Base-by-base conservation (phyloP, 2,329 filamentous ascomycete species). In the Gremmenia infestans region DNA sequence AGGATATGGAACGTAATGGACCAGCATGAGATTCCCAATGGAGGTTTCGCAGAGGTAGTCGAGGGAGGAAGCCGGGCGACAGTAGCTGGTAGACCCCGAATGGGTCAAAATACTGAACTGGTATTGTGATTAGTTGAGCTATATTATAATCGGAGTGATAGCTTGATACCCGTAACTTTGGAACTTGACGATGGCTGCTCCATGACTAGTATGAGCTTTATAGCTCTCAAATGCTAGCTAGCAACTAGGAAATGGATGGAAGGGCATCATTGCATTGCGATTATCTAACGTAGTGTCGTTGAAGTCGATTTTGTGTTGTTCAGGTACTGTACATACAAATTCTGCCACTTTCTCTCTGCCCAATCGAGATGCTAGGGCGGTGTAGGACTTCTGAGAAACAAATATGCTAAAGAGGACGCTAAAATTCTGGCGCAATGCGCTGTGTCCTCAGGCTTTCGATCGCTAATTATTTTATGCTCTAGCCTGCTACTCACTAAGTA, bases 1-100 rank as follows among this genome's bases (percentile, higher is more conserved):
- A 92, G 68, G 91, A 88, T 71, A 99, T 99, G 14, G 94, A 97
- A 63, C 94, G 88, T 37, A 97, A 76, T 2, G 94, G 94, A 0
- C 94, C 88, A 28, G 88, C 87, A 59, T 95, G 90, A 14, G 94
- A 96, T 72, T 97, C 95, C 94, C 94, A 99, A 69, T 97, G 91
- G 47, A 99, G 83, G 68, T 97, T 95, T 61, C 86, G 88, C 39
- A 99, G 79, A 36, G 94, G 94, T 0, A 97, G 80, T 53, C 89
- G 87, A 43, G 88, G 79, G 42, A 88, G 79, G 56, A 99, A 78
- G 56, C 92, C 85, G 2, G 89, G 84, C 11, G 88, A 86, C 45
- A 97, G 78, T 52, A 93, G 81, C 57, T 89, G 85, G 74, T 93
- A 97, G 61, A 97, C 82, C 67, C 89, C 87, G 70, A 90, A 88